Base-by-base conservation (phyloP, 176 grass and related monocot genomes). In the Typha latifolia region DNA sequence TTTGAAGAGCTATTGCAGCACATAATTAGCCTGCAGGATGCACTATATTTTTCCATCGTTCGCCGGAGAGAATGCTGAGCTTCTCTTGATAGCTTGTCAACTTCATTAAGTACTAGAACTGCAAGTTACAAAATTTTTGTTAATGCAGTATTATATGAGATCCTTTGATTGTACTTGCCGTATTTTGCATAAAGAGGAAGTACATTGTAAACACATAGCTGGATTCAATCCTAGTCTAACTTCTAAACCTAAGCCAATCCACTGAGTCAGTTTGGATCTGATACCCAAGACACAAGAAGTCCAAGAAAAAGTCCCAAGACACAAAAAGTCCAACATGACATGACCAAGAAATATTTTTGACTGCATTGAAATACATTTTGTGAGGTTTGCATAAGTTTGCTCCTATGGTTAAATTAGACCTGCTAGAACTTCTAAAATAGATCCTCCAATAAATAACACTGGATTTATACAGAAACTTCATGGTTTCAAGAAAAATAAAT, bases 1-100 rank as follows among this genome's bases (percentile, higher is more conserved):
- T 99, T 99, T 80, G 94, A 99, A 68, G 94, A 99, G 82, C 85
- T 93, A 51, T 93, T 99, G 78, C 89, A 99, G 51, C 89, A 93
- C 61, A 99, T 65, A 72, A 99, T 99, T 72, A 99, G 62, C 50
- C 94, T 84, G 66, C 94, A 99, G 3, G 88, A 93, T 69, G 86
- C 53, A 70, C 94, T 99, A 68, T 99, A 99, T 63, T 99, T 99
- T 68, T 99, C 94, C 94, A 93, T 99, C 64, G 89, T 99, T 62
- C 94, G 84, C 62, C 89, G 89, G 27, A 99, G 86, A 47, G 94
- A 99, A 80, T 99, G 94, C 50, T 99, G 94, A 12, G 89, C 94
- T 80, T 99, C 94, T 51, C 94, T 87, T 62, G 94, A 93, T 32
- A 99, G 77, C 73, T 99, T 99, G 67, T 99, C 94, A 20, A 99